phyloP scores from a whole-genome alignment of 805 yeast species.

The Candida mattraensis region DNA sequence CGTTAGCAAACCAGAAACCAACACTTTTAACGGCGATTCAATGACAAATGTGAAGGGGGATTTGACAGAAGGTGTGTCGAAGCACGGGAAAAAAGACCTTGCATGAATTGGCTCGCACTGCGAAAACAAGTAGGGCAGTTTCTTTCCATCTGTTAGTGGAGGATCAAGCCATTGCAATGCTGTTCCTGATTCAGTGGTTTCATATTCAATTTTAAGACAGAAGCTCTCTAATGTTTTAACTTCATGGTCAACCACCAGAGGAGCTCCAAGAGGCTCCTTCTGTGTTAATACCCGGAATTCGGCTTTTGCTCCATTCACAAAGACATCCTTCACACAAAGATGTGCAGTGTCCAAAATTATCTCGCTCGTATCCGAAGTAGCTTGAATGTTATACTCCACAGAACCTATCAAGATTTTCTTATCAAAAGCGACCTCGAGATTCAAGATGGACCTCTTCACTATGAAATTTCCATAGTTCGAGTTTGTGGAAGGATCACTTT shows the following conservation, averaged over 20 bases:
- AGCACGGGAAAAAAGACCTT: slow-evolving; percentile 82
- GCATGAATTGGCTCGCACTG: slow-evolving; percentile 94
- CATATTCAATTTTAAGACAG: slow-evolving; percentile 48
- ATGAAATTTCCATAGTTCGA: slow-evolving; percentile 64
- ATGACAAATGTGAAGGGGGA: slow-evolving; percentile 59
- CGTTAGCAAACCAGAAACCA: slow-evolving; percentile 59
- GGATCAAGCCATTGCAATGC: slow-evolving; percentile 85
- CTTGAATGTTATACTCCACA: slow-evolving; percentile 47
- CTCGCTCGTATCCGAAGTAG: slow-evolving; percentile 30
- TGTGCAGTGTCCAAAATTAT: slow-evolving; percentile 71
- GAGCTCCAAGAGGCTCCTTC: slow-evolving; percentile 59
- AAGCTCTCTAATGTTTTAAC: slow-evolving; percentile 16
- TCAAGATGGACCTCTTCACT: slow-evolving; percentile 51
- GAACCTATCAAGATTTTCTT: slow-evolving; percentile 52
- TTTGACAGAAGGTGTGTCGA: slow-evolving; percentile 87
- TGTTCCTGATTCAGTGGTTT: slow-evolving; percentile 74
- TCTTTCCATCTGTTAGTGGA: slow-evolving; percentile 70
- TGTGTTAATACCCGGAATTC: slow-evolving; percentile 40
- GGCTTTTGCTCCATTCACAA: slow-evolving; percentile 40
- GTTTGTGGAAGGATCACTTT: slow-evolving; percentile 72
- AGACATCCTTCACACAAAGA: slow-evolving; percentile 46
- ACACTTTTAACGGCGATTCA: slow-evolving; percentile 63
- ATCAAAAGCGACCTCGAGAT: slow-evolving; percentile 56
- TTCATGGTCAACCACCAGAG: slow-evolving; percentile 39
- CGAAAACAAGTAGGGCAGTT: slow-evolving; percentile 72